Percentiles rank a stretch among this genome's conserved stretches.
Conservation (phyloP, 768 basidiomycete species). For the Coprinellus micaceus region DNA sequence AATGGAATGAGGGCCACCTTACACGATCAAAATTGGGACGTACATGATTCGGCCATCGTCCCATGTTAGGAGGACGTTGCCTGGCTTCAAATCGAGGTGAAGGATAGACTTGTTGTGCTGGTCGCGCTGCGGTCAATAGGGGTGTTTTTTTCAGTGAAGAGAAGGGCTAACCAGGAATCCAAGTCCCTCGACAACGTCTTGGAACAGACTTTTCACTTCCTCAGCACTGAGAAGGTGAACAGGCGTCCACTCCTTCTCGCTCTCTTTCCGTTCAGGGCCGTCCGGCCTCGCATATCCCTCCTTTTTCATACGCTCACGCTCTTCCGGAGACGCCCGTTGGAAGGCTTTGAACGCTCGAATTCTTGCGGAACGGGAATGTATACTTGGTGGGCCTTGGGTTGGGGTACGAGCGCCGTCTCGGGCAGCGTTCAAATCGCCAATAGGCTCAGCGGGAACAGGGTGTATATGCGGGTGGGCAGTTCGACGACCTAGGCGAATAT, state of each 20-base stretch:
- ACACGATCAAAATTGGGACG: constrained; percentile 27
- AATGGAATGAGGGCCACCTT: too few species aligned
- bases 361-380: constrained; percentile 61
- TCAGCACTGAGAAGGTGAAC: constrained; percentile 83
- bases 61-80: constrained; percentile 89
- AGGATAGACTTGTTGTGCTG: constrained; percentile 83
- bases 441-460: constrained; percentile 25
- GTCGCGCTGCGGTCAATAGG: too few species aligned
- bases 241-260: constrained; percentile 50
- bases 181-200: constrained; percentile 83
- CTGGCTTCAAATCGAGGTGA: constrained; percentile 92
- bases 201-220: constrained; percentile 77
- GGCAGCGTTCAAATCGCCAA: constrained; percentile 22
- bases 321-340: constrained; percentile 60
- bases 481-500: constrained; percentile 66
- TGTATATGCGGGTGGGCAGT: constrained; percentile 47
- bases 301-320: constrained; percentile 55
- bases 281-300: constrained; percentile 26
- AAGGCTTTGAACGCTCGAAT: constrained; percentile 74
- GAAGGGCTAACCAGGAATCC: constrained; percentile 77
- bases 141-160: too few species aligned
- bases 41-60: constrained; percentile 83
- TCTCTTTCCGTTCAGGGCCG: constrained; percentile 16
- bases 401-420: constrained; percentile 11
- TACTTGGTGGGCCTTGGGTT: neutral